Evolutionary conservation across 441 rosid genomes (phyloP).

Genomic region (Euphorbia neoarborescens): DNA sequence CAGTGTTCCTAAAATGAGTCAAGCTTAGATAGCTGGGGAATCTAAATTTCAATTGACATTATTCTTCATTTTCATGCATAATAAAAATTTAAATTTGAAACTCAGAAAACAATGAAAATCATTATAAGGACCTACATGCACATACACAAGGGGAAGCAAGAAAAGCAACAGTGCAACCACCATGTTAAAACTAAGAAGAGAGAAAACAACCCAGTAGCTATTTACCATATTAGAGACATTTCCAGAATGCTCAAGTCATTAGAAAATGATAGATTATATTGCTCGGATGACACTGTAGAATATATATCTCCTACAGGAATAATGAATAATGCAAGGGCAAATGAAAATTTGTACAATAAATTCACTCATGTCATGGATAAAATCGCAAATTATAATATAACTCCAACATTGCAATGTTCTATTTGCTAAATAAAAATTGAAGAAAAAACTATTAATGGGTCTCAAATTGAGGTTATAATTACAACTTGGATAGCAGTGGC

Average conservation of each 20-base stretch:
- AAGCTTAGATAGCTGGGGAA: neutral
- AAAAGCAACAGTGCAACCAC: neutral
- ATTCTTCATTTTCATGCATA: neutral
- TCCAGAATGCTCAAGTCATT: neutral
- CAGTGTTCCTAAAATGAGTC: neutral
- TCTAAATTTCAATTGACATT: neutral
- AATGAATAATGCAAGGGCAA: neutral
- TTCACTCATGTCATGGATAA: neutral
- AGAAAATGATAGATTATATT: neutral
- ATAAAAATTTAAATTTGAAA: neutral
- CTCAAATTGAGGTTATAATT: neutral
- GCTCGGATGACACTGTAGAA: neutral
- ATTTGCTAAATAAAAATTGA: neutral
- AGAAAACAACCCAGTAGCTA: neutral
- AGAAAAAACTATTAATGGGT: neutral
- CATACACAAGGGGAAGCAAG: neutral
- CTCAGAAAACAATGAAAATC: no score
- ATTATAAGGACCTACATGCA: no score
- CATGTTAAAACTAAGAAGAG: neutral
- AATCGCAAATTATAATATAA: neutral
- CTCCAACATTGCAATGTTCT: neutral
- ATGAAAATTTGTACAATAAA: neutral
- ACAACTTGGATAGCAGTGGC: neutral
- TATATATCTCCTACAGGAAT: neutral
- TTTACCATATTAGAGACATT: neutral